Conservation (phyloP, 257 asterid species). For the Gentiana macrophylla region DNA sequence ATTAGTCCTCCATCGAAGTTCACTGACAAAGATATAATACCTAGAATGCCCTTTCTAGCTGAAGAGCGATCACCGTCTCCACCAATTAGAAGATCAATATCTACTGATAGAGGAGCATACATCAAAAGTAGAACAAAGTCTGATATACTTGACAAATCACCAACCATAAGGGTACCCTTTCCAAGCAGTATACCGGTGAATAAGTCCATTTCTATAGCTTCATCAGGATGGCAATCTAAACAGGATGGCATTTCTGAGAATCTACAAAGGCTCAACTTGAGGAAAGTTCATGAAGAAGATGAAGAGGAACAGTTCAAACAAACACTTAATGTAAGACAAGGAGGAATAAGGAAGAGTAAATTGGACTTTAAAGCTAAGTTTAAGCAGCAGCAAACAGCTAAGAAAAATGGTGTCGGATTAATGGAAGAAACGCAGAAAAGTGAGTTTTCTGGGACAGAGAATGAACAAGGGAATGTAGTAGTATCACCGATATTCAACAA, state of each 20-base stretch:
- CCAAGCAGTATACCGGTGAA: constrained; percentile 55
- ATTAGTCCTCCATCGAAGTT: constrained; percentile 64
- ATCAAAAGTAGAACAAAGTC: constrained; percentile 37
- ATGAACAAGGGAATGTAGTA: constrained; percentile 23
- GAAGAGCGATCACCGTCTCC: constrained; percentile 84
- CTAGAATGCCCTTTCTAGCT: constrained; percentile 37
- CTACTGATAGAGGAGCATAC: constrained; percentile 61
- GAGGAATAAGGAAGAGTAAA: constrained; percentile 52
- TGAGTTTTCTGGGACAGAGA: constrained; percentile 47
- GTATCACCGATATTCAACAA: constrained; percentile 23
- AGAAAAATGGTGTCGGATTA: constrained; percentile 20
- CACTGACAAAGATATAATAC: constrained; percentile 48
- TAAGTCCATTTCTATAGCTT: constrained; percentile 31
- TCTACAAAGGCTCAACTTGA: constrained; percentile 37
- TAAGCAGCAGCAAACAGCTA: constrained; percentile 43
- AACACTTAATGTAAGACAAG: constrained; percentile 51
- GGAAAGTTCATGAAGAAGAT: constrained; percentile 32
- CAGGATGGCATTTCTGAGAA: constrained; percentile 36
- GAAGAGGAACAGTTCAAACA: constrained; percentile 73
- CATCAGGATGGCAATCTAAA: constrained; percentile 33
- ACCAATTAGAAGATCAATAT: constrained; percentile 71
- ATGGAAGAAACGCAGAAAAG: constrained; percentile 32
- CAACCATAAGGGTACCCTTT: constrained; percentile 44
- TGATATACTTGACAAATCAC: constrained; percentile 45
- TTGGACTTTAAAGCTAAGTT: constrained; percentile 44